Base-by-base conservation (phyloP, 2,329 filamentous ascomycete genomes). In the Knufia fluminis region DNA sequence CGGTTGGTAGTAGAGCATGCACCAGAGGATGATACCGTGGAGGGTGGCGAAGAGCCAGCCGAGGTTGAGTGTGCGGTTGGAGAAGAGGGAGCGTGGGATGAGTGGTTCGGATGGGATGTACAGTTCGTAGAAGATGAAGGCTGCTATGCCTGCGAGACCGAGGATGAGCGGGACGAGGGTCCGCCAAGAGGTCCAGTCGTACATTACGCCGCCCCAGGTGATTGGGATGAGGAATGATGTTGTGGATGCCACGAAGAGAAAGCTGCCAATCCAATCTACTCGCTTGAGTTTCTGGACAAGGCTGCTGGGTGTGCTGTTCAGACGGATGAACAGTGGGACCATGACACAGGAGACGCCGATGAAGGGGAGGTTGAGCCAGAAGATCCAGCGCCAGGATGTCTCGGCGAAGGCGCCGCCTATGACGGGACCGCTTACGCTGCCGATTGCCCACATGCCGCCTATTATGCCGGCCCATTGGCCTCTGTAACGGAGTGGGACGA, bases 161-260 rank as follows among this genome's bases (percentile, higher is more conserved):
- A 84, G 33, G 2, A 79, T 61, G 12, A 86, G 64, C 0, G 82
- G 82, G 0, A 82, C 71, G 1, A 86, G 66, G 0, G 79, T 82
- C 1, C 72, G 71, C 72, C 77, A 83, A 2, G 73, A 79, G 39
- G 66, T 61, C 83, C 82, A 86, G 0, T 71, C 59, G 60, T 83
- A 85, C 66, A 81, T 76, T 7, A 83, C 72, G 32, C 80, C 82
- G 8, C 80, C 83, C 71, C 79, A 82, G 1, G 79, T 80, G 3
- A 84, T 60, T 0, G 78, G 77, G 39, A 83, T 78, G 35, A 84
- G 63, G 57, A 84, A 76, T 19, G 73, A 74, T 0, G 78, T 79
- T 10, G 73, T 70, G 12, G 76, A 75, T 10, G 68, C 74, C 16
- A 83, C 69, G 59, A 86, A 85, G 2, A 86, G 59, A 1, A 75